Conservation (phyloP, 164 flowering plant species). For the Buxus sempervirens region DNA sequence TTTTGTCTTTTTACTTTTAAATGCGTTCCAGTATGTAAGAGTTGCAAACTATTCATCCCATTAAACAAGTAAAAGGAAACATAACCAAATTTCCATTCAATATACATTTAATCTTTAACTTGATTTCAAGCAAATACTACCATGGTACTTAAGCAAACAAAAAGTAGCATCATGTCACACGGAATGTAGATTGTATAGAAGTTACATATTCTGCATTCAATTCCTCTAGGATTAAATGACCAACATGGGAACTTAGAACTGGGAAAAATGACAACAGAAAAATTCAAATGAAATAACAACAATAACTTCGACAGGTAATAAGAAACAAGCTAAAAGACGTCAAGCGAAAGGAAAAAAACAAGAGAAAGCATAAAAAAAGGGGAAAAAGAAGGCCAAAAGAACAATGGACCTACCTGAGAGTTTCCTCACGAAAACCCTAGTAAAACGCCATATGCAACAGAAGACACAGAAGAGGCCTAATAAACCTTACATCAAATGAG, state of each 20-base stretch:
- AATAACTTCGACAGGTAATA: neutral
- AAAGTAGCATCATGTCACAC: neutral
- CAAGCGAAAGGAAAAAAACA: neutral
- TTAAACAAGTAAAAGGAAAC: no score
- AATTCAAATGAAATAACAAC: no score
- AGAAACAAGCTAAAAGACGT: neutral
- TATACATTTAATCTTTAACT: no score
- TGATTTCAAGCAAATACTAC: no score
- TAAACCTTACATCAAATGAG: slow-evolving; percentile 3
- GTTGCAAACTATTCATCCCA: no score
- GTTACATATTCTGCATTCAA: neutral
- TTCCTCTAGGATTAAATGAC: neutral
- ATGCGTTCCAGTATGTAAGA: no score
- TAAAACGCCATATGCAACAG: neutral
- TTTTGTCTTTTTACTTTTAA: no score
- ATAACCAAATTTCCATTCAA: neutral
- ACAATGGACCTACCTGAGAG: slow-evolving; percentile 14
- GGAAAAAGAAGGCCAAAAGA: slow-evolving; percentile 9
- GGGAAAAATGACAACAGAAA: no score
- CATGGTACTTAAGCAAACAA: neutral
- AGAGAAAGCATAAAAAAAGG: neutral
- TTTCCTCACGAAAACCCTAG: slow-evolving; percentile 20
- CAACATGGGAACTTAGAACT: neutral
- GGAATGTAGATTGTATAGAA: neutral
- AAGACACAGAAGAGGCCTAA: no score